These are phyloP conservation scores for Solanum infundibuliforme DNA, from an alignment of 257 asterid species.

Conservation along the genomic window DNA sequence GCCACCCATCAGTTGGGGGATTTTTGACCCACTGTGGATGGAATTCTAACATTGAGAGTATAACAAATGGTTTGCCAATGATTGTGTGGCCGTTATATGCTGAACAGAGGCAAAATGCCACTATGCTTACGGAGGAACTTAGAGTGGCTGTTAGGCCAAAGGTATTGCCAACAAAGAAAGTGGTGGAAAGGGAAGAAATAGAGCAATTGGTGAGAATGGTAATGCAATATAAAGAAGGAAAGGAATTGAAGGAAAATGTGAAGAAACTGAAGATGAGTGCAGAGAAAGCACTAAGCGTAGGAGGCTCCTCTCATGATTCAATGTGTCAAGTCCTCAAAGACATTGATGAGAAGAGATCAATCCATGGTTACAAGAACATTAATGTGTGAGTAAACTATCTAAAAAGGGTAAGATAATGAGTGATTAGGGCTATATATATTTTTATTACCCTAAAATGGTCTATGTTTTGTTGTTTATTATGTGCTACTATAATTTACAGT, in stretches of 20 bases:
- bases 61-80: conserved; percentile 10
- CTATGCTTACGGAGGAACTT: conserved; percentile 9
- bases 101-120: conserved; percentile 8
- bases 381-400: background rate
- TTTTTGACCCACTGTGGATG: conserved; percentile 22
- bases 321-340: background rate
- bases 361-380: background rate
- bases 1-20: conserved; percentile 11
- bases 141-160: conserved; percentile 10
- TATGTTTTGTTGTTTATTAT: background rate
- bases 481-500: background rate
- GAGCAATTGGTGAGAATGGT: conserved; percentile 11
- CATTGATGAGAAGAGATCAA: background rate
- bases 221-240: conserved; percentile 3
- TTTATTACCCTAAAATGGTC: background rate
- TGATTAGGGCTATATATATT: background rate
- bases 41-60: conserved; percentile 11
- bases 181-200: conserved; percentile 8
- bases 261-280: conserved; percentile 1
- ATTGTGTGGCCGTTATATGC: conserved; percentile 15
- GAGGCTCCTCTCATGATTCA: background rate
- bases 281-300: background rate
- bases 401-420: background rate
- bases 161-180: conserved; percentile 3
- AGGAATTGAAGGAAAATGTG: background rate